Percentiles rank a stretch among this genome's conserved stretches.
phyloP scores from a whole-genome alignment of 129 eudicot genomes.

The Lactuca sativa region DNA sequence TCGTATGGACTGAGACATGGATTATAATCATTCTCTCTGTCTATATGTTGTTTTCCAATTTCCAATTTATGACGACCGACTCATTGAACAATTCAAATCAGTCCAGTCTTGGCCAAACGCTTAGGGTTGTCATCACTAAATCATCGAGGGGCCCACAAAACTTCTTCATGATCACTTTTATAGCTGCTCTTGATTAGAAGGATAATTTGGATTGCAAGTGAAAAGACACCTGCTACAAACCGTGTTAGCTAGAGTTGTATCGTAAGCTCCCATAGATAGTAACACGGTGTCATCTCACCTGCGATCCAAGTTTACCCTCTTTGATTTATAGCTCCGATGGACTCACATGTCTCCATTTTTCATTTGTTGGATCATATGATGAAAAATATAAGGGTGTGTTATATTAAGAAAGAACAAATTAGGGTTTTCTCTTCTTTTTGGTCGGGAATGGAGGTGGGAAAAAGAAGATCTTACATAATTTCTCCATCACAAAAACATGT shows the following conservation, averaged over 20 bases:
- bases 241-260: background rate
- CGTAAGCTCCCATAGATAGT: background rate
- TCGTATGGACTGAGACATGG: no score
- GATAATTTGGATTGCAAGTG: constrained; percentile 23
- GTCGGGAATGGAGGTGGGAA: background rate
- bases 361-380: background rate
- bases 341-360: no score
- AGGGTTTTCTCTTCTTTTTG: constrained; percentile 5
- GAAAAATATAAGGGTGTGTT: background rate
- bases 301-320: constrained; percentile 38
- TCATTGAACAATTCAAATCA: no score
- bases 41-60: no score
- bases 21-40: no score
- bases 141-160: no score
- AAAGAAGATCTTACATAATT: background rate
- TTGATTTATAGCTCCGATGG: background rate
- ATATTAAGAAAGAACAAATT: background rate
- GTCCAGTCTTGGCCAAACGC: no score
- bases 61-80: no score
- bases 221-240: constrained; percentile 31
- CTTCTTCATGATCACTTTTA: background rate
- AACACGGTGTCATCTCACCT: constrained; percentile 44
- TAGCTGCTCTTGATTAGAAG: constrained; percentile 10
- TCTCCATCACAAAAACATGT: constrained; percentile 2
- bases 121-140: no score